Evolutionary conservation across 1,284 basidiomycete genomes (phyloP).

Genomic region (Laetiporus sulphureus): DNA sequence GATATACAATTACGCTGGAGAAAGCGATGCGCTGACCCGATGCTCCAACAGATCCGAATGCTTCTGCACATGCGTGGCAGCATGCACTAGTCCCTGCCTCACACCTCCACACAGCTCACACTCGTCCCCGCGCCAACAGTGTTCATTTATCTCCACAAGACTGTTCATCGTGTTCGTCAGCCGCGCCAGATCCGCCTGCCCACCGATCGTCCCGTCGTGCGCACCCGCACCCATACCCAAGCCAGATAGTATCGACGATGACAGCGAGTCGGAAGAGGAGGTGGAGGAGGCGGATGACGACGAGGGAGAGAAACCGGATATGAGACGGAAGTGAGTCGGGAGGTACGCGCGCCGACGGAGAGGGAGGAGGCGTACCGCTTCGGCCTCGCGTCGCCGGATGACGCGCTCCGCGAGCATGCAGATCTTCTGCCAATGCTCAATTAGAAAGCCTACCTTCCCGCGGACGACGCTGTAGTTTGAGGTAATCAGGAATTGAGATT

Average conservation of each 20-base stretch:
- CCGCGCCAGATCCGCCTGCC: conserved; percentile 75
- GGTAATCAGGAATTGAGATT: conserved; percentile 3
- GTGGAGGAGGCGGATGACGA: conserved; percentile 22
- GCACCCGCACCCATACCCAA: conserved; percentile 14
- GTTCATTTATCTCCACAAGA: conserved; percentile 71
- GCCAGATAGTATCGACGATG: conserved; percentile 25
- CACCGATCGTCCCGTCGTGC: neutral
- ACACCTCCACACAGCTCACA: conserved; percentile 81
- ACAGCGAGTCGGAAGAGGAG: conserved; percentile 18
- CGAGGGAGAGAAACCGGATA: conserved; percentile 29
- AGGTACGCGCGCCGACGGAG: conserved; percentile 53
- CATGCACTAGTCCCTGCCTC: conserved; percentile 60
- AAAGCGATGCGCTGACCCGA: conserved; percentile 47
- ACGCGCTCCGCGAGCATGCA: conserved; percentile 80
- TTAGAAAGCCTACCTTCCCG: conserved; percentile 61
- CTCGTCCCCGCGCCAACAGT: conserved; percentile 72
- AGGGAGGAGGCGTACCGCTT: conserved; percentile 73
- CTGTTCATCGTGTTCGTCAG: conserved; percentile 76
- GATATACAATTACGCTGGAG: neutral
- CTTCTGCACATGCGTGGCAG: conserved; percentile 65
- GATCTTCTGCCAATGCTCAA: conserved; percentile 90
- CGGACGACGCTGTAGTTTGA: conserved; percentile 51
- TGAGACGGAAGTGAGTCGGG: conserved; percentile 62
- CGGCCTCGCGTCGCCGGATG: conserved; percentile 80
- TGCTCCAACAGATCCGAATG: conserved; percentile 76